Base-by-base conservation (phyloP, 228 moss, liverwort and hornwort genomes). In the Sphagnum magellanicum region DNA sequence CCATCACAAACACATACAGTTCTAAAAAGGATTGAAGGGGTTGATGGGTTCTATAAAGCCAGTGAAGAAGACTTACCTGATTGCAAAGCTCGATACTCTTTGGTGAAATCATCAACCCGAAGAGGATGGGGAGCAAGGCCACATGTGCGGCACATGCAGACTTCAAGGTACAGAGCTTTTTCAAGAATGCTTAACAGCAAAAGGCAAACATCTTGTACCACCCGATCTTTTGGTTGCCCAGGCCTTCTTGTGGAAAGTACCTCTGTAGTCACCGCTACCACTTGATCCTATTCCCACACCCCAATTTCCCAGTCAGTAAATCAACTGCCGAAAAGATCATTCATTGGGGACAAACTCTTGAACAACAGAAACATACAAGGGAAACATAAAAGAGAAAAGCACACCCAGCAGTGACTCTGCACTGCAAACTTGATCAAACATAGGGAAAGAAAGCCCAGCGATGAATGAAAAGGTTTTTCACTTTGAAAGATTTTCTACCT, bases 71-170 rank as follows among this genome's bases (percentile, higher is more conserved):
- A 13, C 82, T 77, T 60, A 90, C 92, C 92, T 70, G 76, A 73
- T 6, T 91, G 71, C 88, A 97, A 79, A 75, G 87, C 85, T 66
- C 83, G 85, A 73, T 82, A 91, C 51, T 93, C 97, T 74, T 90
- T 97, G 50, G 78, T 79, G 48, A 97, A 90, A 69, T 97, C 97
- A 72, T 97, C 97, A 13, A 79, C 74, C 55, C 97, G 88, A 50
- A 91, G 81, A 59, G 97, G 87, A 73, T 87, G 80, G 8, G 93
- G 87, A 7, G 67, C 83, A 62, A 93, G 81, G 60, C 89, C 83
- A 77, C 97, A 97, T 32, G 90, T 93, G 82, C 81, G 88, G 65
- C 79, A 81, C 53, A 93, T 81, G 60, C 82, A 90, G 8, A 93
- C 84, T 68, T 85, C 84, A 71, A 97, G 81, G 77, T 82, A 90